phyloP scores from a whole-genome alignment of 1,139 yeast genomes.

The Lodderomyces parapsilosis region DNA sequence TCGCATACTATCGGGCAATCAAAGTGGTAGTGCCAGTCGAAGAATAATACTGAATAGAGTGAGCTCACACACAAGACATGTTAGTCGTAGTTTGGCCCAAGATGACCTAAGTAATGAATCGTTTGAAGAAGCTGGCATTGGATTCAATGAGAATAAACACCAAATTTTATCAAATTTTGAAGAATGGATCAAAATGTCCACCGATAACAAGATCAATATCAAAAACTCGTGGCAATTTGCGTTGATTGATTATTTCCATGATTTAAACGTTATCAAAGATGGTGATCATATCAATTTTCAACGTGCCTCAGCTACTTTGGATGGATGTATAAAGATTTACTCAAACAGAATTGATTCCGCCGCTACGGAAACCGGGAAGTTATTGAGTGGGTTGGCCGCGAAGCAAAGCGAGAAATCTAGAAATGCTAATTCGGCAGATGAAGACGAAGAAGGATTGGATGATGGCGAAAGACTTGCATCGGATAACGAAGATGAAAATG shows the following conservation, averaged over 20 bases:
- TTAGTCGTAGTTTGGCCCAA: slow-evolving; percentile 17
- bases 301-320: slow-evolving; percentile 38
- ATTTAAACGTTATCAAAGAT: slow-evolving; percentile 42
- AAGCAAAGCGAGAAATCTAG: slow-evolving; percentile 16
- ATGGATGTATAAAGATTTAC: slow-evolving; percentile 43
- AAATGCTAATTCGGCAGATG: slow-evolving; percentile 9
- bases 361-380: slow-evolving; percentile 84
- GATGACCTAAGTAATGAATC: slow-evolving; percentile 17
- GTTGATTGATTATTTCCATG: slow-evolving; percentile 78
- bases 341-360: slow-evolving; percentile 79
- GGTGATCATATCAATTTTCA: slow-evolving; percentile 46
- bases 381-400: slow-evolving; percentile 68
- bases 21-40: slow-evolving; percentile 1
- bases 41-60: slow-evolving; percentile 12
- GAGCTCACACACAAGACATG: slow-evolving; percentile 19
- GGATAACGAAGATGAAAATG: slow-evolving; percentile 18
- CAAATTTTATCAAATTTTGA: slow-evolving; percentile 66
- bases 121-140: slow-evolving; percentile 38
- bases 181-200: slow-evolving; percentile 88
- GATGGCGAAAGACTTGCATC: slow-evolving; percentile 21
- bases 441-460: slow-evolving; percentile 18
- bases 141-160: slow-evolving; percentile 44
- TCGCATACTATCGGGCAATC: slow-evolving; percentile 5
- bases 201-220: slow-evolving; percentile 75
- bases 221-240: slow-evolving; percentile 74